These are phyloP conservation scores for Gardenia jasminoides DNA, from an alignment of 257 asterid species.

Conservation along the genomic window DNA sequence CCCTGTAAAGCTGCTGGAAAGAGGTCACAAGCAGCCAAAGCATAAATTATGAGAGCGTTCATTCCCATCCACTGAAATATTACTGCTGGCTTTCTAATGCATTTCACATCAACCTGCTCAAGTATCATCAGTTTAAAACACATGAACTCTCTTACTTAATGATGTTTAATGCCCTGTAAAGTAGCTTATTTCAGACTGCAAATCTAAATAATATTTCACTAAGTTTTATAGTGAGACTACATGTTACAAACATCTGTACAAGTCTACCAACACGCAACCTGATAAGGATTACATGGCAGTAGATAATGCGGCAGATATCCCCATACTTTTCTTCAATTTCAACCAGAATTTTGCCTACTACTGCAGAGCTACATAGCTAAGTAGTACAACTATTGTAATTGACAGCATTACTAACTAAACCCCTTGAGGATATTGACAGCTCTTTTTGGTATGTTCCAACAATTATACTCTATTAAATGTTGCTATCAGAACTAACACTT, in stretches of 20 bases:
- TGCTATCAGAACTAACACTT: not conserved
- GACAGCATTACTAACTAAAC: too few species aligned
- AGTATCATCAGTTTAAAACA: constrained; percentile 6
- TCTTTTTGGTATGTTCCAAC: not conserved
- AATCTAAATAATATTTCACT: not conserved
- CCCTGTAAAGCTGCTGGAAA: constrained; percentile 87
- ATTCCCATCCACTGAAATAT: constrained; percentile 95
- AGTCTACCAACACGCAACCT: not conserved
- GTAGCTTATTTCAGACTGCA: not conserved
- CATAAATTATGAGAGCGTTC: constrained; percentile 85
- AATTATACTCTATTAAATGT: not conserved
- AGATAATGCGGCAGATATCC: not conserved
- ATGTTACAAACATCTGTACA: not conserved
- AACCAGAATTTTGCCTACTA: not conserved
- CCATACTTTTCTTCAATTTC: not conserved
- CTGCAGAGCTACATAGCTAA: not conserved
- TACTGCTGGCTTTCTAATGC: constrained; percentile 55
- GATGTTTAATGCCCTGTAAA: not conserved
- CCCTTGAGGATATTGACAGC: not conserved
- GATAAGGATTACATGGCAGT: not conserved
- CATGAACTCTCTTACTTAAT: not conserved
- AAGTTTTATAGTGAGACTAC: not conserved
- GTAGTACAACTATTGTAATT: too few species aligned
- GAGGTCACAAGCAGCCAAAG: constrained; percentile 84
- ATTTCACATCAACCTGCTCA: constrained; percentile 68